phyloP scores from a whole-genome alignment of 2,329 filamentous ascomycete species.

The Neopestalotiopsis sp. region DNA sequence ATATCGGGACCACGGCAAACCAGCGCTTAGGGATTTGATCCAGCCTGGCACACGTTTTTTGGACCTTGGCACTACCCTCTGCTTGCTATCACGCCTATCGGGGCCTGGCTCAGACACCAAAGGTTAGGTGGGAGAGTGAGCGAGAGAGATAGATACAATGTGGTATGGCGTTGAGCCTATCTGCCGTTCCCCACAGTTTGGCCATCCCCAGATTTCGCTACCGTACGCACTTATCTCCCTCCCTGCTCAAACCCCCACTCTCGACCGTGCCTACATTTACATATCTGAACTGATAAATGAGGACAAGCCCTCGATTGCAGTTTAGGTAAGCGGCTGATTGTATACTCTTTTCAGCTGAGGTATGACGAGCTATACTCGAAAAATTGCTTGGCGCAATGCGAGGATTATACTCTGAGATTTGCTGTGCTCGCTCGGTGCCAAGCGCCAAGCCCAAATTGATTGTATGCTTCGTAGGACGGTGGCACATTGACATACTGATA shows the following conservation, averaged over 20 bases:
- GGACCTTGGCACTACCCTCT: background rate
- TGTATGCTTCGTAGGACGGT: too few relatives aligned
- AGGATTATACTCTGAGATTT: too few relatives aligned
- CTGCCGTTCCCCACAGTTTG: background rate
- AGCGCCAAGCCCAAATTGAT: too few relatives aligned
- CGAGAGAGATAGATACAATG: background rate
- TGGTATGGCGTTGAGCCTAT: background rate
- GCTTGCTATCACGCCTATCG: slow-evolving; percentile 11
- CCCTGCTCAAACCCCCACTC: background rate
- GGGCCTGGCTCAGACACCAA: background rate
- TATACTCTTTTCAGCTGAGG: too few relatives aligned
- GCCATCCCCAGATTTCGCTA: background rate
- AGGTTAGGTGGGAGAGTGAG: background rate
- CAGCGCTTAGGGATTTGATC: background rate
- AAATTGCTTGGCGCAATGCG: too few relatives aligned
- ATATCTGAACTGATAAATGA: background rate
- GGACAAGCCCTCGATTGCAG: background rate
- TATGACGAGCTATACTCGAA: too few relatives aligned
- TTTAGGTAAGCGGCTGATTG: background rate
- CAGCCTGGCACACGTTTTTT: background rate
- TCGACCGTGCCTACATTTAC: background rate
- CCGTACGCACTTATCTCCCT: background rate
- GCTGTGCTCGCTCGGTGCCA: too few relatives aligned
- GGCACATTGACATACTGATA: too few relatives aligned
- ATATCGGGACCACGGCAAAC: background rate